Conservation (phyloP, 148 eudicot genomes). For the Rhododendron vialii region DNA sequence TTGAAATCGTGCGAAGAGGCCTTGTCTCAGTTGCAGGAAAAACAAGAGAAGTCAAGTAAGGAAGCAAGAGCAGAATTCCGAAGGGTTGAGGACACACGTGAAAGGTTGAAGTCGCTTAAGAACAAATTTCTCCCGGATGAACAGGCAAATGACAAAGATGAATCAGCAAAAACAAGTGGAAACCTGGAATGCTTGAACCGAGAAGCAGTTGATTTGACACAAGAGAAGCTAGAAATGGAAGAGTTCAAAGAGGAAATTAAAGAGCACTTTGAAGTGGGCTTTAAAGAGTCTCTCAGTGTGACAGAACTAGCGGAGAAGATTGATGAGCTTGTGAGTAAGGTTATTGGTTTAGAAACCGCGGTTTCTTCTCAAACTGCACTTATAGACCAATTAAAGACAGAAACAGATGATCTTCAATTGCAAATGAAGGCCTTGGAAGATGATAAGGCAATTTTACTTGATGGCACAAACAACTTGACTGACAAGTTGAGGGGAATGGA, state of each 20-base stretch:
- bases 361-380: slow-evolving; percentile 80
- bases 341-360: slow-evolving; percentile 61
- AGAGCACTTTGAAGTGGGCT: slow-evolving; percentile 41
- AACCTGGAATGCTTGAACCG: slow-evolving; percentile 10
- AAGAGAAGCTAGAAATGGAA: slow-evolving; percentile 37
- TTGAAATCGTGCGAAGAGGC: slow-evolving; percentile 70
- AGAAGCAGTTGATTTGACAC: slow-evolving; percentile 18
- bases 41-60: slow-evolving; percentile 46
- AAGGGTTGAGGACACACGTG: slow-evolving; percentile 50
- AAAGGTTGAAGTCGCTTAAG: slow-evolving; percentile 45
- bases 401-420: slow-evolving; percentile 61
- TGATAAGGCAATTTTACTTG: slow-evolving; percentile 57
- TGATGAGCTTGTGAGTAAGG: slow-evolving; percentile 80
- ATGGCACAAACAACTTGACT: slow-evolving; percentile 40
- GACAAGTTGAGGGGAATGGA: slow-evolving; percentile 55
- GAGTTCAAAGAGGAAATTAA: slow-evolving; percentile 34
- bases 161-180: slow-evolving; percentile 22
- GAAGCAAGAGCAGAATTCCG: slow-evolving; percentile 52
- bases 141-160: slow-evolving; percentile 13
- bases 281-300: slow-evolving; percentile 40
- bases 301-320: slow-evolving; percentile 75
- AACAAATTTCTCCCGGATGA: slow-evolving; percentile 21
- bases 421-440: slow-evolving; percentile 65
- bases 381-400: slow-evolving; percentile 52
- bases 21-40: slow-evolving; percentile 61